Evolutionary conservation across 2,329 filamentous ascomycete species (phyloP), one percentile per base, ranked within the genome.

Genomic region (Curvularia verruculosa): DNA sequence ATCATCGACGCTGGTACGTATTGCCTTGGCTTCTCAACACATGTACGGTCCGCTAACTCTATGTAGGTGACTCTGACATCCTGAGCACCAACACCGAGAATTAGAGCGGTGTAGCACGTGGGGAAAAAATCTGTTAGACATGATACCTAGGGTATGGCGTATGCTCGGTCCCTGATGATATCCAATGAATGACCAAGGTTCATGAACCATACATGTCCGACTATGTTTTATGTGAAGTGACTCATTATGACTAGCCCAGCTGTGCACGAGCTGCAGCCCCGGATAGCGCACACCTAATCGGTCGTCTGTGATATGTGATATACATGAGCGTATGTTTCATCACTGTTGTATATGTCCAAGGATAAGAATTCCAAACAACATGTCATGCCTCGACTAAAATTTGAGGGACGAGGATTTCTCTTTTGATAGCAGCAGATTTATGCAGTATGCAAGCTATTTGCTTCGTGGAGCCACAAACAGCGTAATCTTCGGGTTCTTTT

Each of bases 1-100:
- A 90, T 98, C 78, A 84, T 98, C 70, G 95, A 99, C 82, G 92
- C 93, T 79, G 95, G 94, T 74, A 69, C 61, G 71, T 72, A 49
- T 21, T 24, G 9, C 26, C 18, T 26, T 6, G 8, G 8, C 37
- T 49, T 44, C 29, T 43, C 37, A 3, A 36, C 41, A 28, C 15
- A 19, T 37, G 19, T 12, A 24, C 26, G 9, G n/a, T 24, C 12
- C 49, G 43, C 64, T 73, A 54, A 72, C 57, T 50, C 24, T 19
- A 6, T 19, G 52, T 47, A 73, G 71, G 73, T 80, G 81, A 98
- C 88, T 96, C 92, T 72, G 95, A 99, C 82, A 99, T 99, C 82
- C 87, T 99, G 74, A 89, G 84, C 82, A 88, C 91, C 81, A 87
- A 88, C 72, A 71, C 78, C 52, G 72, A 75, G 62, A 81, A 81